phyloP scores from a whole-genome alignment of 139 green algal species.

The Coelastrella sp. region DNA sequence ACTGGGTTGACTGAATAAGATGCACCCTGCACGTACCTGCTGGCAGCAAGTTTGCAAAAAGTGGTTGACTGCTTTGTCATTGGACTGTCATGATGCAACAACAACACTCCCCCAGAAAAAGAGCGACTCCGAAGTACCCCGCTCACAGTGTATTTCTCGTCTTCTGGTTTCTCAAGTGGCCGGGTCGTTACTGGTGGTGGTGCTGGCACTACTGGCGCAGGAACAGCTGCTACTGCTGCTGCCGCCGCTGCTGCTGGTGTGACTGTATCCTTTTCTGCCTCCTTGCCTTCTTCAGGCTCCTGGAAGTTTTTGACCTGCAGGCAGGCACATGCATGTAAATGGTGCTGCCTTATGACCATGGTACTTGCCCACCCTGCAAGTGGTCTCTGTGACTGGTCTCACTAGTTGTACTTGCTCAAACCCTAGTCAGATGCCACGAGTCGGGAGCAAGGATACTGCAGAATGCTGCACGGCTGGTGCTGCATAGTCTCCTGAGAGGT shows the following conservation, averaged over 20 bases:
- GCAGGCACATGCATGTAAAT: not conserved
- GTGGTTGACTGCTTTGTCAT: too few species aligned
- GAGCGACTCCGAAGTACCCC: not conserved
- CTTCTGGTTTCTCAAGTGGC: conserved; percentile 84
- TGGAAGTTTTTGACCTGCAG: conserved; percentile 74
- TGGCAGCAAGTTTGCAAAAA: too few species aligned
- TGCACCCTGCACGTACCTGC: too few species aligned
- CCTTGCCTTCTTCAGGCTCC: conserved; percentile 48
- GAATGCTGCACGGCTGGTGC: not conserved
- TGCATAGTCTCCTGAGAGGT: not conserved
- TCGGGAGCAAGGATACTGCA: too few species aligned
- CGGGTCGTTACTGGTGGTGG: conserved; percentile 50
- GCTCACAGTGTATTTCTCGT: conserved; percentile 89
- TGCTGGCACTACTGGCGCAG: conserved; percentile 12
- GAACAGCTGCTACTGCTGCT: conserved; percentile 49
- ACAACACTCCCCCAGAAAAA: too few species aligned
- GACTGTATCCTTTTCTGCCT: not conserved
- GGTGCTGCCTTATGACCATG: not conserved
- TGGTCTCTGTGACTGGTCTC: too few species aligned
- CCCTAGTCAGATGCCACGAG: too few species aligned
- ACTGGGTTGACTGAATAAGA: too few species aligned
- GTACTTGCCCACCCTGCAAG: too few species aligned
- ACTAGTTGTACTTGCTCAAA: too few species aligned
- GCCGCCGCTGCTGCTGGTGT: conserved; percentile 26
- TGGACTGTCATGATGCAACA: too few species aligned